Base-by-base conservation (phyloP, 106 monocot genomes). In the Acorus calamus region DNA sequence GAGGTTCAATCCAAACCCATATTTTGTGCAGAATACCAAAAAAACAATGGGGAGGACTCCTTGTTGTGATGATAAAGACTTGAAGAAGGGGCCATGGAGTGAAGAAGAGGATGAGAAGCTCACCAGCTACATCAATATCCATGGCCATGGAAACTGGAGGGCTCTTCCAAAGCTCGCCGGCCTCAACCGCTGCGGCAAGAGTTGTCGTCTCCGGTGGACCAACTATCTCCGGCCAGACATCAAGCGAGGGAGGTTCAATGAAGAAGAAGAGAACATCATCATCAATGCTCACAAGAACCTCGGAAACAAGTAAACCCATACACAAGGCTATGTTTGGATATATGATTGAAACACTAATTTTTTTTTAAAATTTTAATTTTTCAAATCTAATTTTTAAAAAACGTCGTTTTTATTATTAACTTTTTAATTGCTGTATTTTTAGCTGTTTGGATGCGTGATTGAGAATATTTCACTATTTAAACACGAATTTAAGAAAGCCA, bases 71-170 rank as follows among this genome's bases (percentile, higher is more conserved):
- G 77, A 82, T 47, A 56, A 64, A 3, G 86, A 79, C 7, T 63
- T 86, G 63, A 86, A 86, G 86, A 86, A 82, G 54, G 86, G 86
- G 8, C 86, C 86, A 0, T 86, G 86, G 86, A 86, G 82, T 5
- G 46, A 44, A 44, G 61, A 61, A 46, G 61, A 61, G 46, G 61
- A 61, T 46, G 11, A 61, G 61, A 61, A 47, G 61, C 61, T 61
- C 8, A 46, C 47, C 9, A 11, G 47, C 9, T 61, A 61, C 61
- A 61, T 61, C 3, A 6, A 61, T 44, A 47, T 9, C 2, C 61
- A 61, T n/a, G 61, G 61, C 46, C 61, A 61, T 44, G 61, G 61
- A 0, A 81, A 69, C 62, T 85, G 85, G 85, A 60, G 72, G 41
- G 71, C 67, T 51, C 74, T 85, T 5, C 85, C 85, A 2, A 75